A percentile compares a stretch with the other conserved stretches of the same genome.
phyloP scores from a whole-genome alignment of 2,329 filamentous ascomycete genomes.

The Aspergillus vadensis region DNA sequence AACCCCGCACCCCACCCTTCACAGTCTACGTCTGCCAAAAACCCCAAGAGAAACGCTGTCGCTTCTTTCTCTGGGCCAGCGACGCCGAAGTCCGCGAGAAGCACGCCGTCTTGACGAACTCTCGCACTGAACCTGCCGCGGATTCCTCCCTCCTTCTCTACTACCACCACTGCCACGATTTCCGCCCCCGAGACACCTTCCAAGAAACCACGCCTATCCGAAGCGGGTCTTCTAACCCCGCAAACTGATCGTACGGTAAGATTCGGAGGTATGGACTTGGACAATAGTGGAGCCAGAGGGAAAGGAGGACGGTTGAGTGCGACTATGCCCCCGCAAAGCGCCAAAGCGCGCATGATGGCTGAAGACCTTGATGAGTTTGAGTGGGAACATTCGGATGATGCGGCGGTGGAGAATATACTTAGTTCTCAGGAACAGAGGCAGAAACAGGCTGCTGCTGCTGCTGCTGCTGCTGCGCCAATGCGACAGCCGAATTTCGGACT shows the following conservation, averaged over 20 bases:
- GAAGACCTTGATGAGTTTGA: slow-evolving; percentile 41
- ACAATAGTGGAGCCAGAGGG: no score
- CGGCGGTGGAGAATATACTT: slow-evolving; percentile 31
- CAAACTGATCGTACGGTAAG: slow-evolving; percentile 28
- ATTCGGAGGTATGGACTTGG: not conserved
- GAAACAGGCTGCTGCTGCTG: not conserved
- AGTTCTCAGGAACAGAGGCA: slow-evolving; percentile 3
- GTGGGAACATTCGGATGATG: slow-evolving; percentile 41
- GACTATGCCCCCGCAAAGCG: slow-evolving; percentile 27
- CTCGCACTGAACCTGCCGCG: slow-evolving; percentile 46
- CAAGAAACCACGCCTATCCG: slow-evolving; percentile 11
- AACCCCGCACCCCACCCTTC: not conserved
- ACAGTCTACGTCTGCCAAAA: slow-evolving; percentile 61
- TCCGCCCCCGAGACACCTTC: slow-evolving; percentile 28
- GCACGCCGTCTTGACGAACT: slow-evolving; percentile 52
- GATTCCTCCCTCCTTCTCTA: not conserved
- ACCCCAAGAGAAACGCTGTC: slow-evolving; percentile 51
- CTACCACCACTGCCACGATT: not conserved
- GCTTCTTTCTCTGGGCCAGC: slow-evolving; percentile 64
- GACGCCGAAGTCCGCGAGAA: slow-evolving; percentile 59
- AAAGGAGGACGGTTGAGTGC: not conserved
- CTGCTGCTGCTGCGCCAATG: slow-evolving; percentile 6
- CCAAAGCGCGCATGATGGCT: slow-evolving; percentile 33
- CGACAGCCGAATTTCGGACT: slow-evolving; percentile 35
- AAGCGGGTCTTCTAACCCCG: slow-evolving; percentile 37